A percentile compares a stretch with the other conserved stretches of the same genome.
Conservation (phyloP, 768 basidiomycete species). For the Mrakia gelida region DNA sequence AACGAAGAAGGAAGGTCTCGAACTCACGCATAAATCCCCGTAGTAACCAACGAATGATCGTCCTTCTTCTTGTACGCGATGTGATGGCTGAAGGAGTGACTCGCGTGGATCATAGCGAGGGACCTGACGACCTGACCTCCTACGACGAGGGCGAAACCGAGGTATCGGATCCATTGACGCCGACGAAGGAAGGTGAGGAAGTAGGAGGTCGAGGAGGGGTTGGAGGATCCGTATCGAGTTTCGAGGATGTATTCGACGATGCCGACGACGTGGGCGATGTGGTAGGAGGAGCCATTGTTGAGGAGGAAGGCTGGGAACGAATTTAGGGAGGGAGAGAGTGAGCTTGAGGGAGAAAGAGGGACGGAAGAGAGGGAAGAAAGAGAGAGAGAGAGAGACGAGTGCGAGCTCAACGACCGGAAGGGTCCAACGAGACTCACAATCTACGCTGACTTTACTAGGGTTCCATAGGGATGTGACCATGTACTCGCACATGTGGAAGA, state of each 20-base stretch:
- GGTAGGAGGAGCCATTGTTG: slow-evolving; percentile 82
- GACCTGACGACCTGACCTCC: slow-evolving; percentile 76
- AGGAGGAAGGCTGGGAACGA: slow-evolving; percentile 74
- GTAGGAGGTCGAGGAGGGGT: slow-evolving; percentile 48
- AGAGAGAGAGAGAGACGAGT: background rate
- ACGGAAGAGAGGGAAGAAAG: background rate
- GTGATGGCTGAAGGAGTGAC: slow-evolving; percentile 86
- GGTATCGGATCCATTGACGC: background rate
- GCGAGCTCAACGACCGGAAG: background rate
- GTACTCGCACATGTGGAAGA: slow-evolving; percentile 92
- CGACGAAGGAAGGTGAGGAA: slow-evolving; percentile 1
- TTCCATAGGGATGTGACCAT: slow-evolving; percentile 96
- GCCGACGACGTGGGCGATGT: slow-evolving; percentile 73
- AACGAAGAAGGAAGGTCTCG: background rate
- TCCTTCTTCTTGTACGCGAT: slow-evolving; percentile 70
- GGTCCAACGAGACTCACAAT: slow-evolving; percentile 61
- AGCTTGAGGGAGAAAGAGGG: no score
- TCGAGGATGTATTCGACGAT: slow-evolving; percentile 73
- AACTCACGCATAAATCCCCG: slow-evolving; percentile 80
- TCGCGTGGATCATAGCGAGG: slow-evolving; percentile 92
- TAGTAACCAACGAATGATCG: slow-evolving; percentile 74
- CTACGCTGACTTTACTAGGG: slow-evolving; percentile 80
- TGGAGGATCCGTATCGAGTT: slow-evolving; percentile 53
- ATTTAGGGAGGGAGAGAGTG: slow-evolving; percentile 3
- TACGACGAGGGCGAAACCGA: slow-evolving; percentile 60